Percentiles rank a stretch among this genome's conserved stretches.
These are phyloP conservation scores for Crithidia thermophila DNA, from an alignment of 208 protist genomes.

Conservation along the genomic window DNA sequence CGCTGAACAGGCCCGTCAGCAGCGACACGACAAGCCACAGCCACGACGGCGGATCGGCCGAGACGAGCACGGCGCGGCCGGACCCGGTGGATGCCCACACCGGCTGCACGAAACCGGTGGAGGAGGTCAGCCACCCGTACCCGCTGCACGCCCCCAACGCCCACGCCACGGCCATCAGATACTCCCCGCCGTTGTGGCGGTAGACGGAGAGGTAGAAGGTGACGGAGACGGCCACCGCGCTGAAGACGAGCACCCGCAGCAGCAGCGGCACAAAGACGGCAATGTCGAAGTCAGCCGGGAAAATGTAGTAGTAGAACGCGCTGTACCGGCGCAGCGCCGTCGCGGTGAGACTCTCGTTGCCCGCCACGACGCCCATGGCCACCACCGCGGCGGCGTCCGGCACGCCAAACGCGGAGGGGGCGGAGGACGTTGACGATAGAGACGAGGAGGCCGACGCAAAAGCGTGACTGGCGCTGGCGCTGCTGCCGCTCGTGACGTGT, in stretches of 20 bases:
- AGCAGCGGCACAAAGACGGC: slow-evolving; percentile 47
- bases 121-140: slow-evolving; percentile 52
- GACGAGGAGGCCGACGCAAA: background rate
- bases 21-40: slow-evolving; percentile 81
- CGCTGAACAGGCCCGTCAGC: slow-evolving; percentile 71
- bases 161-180: slow-evolving; percentile 73
- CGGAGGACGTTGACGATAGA: slow-evolving; percentile 1
- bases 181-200: slow-evolving; percentile 55
- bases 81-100: background rate
- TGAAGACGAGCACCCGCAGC: slow-evolving; percentile 52
- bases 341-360: background rate
- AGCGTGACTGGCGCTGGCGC: background rate
- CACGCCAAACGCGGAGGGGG: background rate
- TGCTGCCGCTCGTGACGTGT: background rate
- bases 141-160: slow-evolving; percentile 66
- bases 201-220: slow-evolving; percentile 61
- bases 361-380: background rate
- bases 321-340: slow-evolving; percentile 21
- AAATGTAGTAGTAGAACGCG: slow-evolving; percentile 49
- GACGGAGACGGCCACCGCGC: slow-evolving; percentile 34
- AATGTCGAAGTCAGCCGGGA: slow-evolving; percentile 53
- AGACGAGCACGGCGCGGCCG: background rate
- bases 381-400: background rate
- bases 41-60: slow-evolving; percentile 31
- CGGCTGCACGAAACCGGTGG: slow-evolving; percentile 21